Evolutionary conservation across 257 asterid genomes (phyloP).

Genomic region (Hygrophila difformis): DNA sequence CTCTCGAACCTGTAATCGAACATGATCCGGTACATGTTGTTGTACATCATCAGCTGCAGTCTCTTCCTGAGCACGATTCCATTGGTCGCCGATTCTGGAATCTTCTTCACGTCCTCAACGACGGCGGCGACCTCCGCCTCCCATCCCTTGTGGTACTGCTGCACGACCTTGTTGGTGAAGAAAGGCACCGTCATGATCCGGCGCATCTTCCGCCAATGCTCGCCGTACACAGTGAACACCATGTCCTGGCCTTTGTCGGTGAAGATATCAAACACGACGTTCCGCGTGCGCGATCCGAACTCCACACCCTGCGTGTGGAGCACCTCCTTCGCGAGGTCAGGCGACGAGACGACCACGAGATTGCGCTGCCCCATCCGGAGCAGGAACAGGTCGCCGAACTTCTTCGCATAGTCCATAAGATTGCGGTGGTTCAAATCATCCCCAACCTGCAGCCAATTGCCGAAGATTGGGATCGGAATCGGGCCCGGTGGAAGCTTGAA

Average conservation of each 20-base stretch:
- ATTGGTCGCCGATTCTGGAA: conserved; percentile 37
- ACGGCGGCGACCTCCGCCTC: conserved; percentile 51
- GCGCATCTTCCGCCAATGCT: conserved; percentile 77
- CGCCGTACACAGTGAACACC: conserved; percentile 73
- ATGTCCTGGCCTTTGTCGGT: conserved; percentile 68
- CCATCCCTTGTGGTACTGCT: conserved; percentile 54
- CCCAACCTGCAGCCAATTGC: conserved; percentile 64
- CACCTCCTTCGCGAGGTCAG: conserved; percentile 60
- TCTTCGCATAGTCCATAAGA: conserved; percentile 41
- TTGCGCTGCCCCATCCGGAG: conserved; percentile 64
- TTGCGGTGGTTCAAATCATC: conserved; percentile 59
- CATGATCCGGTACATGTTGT: conserved; percentile 57
- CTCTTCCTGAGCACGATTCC: conserved; percentile 55
- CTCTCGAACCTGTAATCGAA: conserved; percentile 60
- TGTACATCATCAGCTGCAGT: conserved; percentile 70
- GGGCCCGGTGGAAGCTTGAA: conserved; percentile 68
- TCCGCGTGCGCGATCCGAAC: conserved; percentile 58
- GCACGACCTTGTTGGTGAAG: conserved; percentile 67
- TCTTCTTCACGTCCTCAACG: conserved; percentile 59
- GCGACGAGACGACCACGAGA: conserved; percentile 59
- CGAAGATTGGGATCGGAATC: conserved; percentile 51
- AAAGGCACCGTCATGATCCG: conserved; percentile 74
- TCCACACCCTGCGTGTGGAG: conserved; percentile 66
- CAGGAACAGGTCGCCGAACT: conserved; percentile 41
- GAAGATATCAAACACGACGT: conserved; percentile 62